Base-by-base conservation (phyloP, 192 early-diverging fungal genomes). In the Coemansia sp. region DNA sequence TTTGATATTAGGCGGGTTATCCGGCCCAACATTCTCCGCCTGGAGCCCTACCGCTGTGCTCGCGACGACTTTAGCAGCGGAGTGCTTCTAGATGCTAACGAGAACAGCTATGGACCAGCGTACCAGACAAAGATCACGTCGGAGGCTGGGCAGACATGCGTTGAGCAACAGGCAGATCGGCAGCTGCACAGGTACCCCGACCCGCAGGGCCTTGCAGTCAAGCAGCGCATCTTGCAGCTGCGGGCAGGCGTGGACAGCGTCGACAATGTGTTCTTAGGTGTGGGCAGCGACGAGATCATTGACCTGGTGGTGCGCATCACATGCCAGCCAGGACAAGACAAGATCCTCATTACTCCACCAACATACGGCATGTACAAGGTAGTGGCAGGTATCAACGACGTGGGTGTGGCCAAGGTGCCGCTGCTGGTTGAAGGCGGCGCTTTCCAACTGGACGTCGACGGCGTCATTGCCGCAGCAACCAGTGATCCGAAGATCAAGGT, bases 311-410 rank as follows among this genome's bases (percentile, higher is more conserved):
- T 97, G 46, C 83, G 95, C 39, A 87, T 97, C 42, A 90, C 90
- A 19, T 95, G 96, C 76, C 74, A 83, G 19, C 98, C 98, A 4
- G 95, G 86, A 34, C 86, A 82, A 56, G 98, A 99, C 66, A 88
- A 92, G 72, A 86, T 98, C 52, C 76, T 99, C 24, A 89, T 99
- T 60, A 93, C 90, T 4, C 96, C 96, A 61, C 98, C 98, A 3
- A 98, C 96, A 22, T 99, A 99, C 73, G 98, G 98, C 50, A 99
- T 99, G 98, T 99, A 99, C 82, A 83, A 84, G 18, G 93, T 96
- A 15, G 87, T 84, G 40, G 94, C 95, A 27, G 86, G 92, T 61
- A 88, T 95, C 69, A 99, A 99, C 72, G 98, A 98, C 83, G 91
- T 98, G 0, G 83, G 71, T 39, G 85, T 98, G 38, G 88, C 93